Base-by-base conservation (phyloP, 2,329 filamentous ascomycete genomes). In the Epichloe festucae region DNA sequence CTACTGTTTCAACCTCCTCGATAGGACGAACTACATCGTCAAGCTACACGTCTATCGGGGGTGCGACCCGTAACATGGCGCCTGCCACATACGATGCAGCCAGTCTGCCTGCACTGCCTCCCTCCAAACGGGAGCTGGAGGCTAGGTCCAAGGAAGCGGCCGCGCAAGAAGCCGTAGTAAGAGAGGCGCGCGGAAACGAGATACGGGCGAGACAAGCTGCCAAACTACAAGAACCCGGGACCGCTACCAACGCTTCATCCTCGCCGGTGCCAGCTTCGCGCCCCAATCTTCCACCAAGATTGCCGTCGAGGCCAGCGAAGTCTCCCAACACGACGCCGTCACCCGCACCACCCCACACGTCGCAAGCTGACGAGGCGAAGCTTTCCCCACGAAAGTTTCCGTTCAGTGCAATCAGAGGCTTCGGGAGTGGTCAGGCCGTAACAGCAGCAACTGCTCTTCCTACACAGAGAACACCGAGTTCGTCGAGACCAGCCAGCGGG, bases 61-160 rank as follows among this genome's bases (percentile, higher is more conserved):
- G 67, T 8, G 55, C 64, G 4, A 57, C 67, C 14, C 70, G 78
- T 54, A 79, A 74, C 50, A 62, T 84, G 21, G 48, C 56, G 21
- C 78, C 81, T 3, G 79, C 80, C 2, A 63, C 73, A 0, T 71
- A 78, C 46, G 78, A 79, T 49, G 70, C 75, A 36, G 69, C 77
- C n/a, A 76, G 73, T 48, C 67, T 84, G 11, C 80, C 79, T 0
- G 72, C 74, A 11, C 63, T 84, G 38, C 80, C 79, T 0, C 79
- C 78, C 0, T 72, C 74, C 1, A 72, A 70, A 55, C 70, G 74
- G 42, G 79, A 82, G 52, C 65, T 69, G 2, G 79, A 83, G 53
- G 72, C 73, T 3, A 68, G 69, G 54, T 67, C 64, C 27, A 58
- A 64, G 51, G 61, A 65, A 58, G 57, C 55, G 5, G 59, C 54